These are phyloP conservation scores for Cymbopogon citratus DNA, from an alignment of 176 grass and related monocot species.

Conservation along the genomic window DNA sequence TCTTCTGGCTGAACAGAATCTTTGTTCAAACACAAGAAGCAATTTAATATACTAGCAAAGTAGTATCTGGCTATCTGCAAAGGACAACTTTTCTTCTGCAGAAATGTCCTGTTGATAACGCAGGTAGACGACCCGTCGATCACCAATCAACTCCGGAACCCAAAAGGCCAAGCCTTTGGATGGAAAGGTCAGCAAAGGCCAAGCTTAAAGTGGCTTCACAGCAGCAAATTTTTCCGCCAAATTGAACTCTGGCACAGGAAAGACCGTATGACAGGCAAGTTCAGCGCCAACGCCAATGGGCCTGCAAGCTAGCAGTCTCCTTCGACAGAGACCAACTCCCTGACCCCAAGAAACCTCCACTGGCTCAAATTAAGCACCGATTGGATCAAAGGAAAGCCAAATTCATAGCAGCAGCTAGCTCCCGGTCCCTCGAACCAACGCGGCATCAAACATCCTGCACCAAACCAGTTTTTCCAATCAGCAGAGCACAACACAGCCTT, in stretches of 20 bases:
- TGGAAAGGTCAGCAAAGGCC: slow-evolving; percentile 14
- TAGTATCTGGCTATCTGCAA: slow-evolving; percentile 27
- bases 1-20: slow-evolving; percentile 29
- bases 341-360: not conserved
- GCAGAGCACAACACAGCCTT: not conserved
- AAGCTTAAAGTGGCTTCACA: slow-evolving; percentile 7
- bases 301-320: not conserved
- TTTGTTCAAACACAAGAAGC: slow-evolving; percentile 7
- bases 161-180: slow-evolving; percentile 31
- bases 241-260: not conserved
- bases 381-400: slow-evolving; percentile 1
- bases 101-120: slow-evolving; percentile 12
- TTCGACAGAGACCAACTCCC: not conserved
- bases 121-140: not conserved
- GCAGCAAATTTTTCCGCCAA: slow-evolving; percentile 20
- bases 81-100: slow-evolving; percentile 19
- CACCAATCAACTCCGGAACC: slow-evolving; percentile 19
- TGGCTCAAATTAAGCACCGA: slow-evolving; percentile 9
- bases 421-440: not conserved
- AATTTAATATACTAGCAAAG: slow-evolving; percentile 5
- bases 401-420: not conserved
- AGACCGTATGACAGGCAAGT: not conserved
- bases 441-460: not conserved
- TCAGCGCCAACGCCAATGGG: not conserved
- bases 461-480: slow-evolving; percentile 14